A percentile compares a stretch with the other conserved stretches of the same genome.
Evolutionary conservation across 495 filamentous ascomycete genomes (phyloP).

Genomic region (Penicillium atrosanguineum): DNA sequence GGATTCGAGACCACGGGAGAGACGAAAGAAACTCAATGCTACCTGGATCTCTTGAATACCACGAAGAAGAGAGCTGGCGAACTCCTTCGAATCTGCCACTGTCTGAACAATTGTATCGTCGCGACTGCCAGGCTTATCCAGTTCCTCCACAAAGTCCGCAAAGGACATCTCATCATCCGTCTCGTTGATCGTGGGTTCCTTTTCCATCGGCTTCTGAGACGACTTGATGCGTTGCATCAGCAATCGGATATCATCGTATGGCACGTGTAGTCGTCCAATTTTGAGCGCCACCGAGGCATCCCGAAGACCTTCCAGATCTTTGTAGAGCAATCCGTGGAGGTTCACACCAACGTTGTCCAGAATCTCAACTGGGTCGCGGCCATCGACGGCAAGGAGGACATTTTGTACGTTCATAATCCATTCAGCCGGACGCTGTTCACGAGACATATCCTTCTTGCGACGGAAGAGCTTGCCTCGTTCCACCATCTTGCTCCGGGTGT

Average conservation of each 20-base stretch:
- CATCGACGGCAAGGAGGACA: slow-evolving; percentile 82
- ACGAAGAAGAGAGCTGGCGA: slow-evolving; percentile 82
- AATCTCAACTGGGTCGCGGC: slow-evolving; percentile 81
- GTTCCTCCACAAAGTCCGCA: slow-evolving; percentile 73
- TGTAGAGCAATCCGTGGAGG: slow-evolving; percentile 89
- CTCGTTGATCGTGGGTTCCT: slow-evolving; percentile 36
- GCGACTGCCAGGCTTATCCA: slow-evolving; percentile 67
- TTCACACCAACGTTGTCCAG: slow-evolving; percentile 86
- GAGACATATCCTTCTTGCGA: slow-evolving; percentile 68
- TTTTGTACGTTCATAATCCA: slow-evolving; percentile 88
- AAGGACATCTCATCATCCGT: slow-evolving; percentile 60
- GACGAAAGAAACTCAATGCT: slow-evolving; percentile 85
- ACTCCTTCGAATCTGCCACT: slow-evolving; percentile 90
- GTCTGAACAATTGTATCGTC: slow-evolving; percentile 78
- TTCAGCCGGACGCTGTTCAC: slow-evolving; percentile 79
- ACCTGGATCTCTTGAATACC: slow-evolving; percentile 97
- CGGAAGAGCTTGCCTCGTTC: slow-evolving; percentile 89
- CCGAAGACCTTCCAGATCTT: slow-evolving; percentile 78
- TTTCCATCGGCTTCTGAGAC: slow-evolving; percentile 26
- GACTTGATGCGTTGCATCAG: slow-evolving; percentile 54
- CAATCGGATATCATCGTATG: slow-evolving; percentile 78
- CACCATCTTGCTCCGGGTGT: slow-evolving; percentile 87
- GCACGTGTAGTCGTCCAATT: slow-evolving; percentile 83
- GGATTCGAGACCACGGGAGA: slow-evolving; percentile 72
- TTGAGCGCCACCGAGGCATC: slow-evolving; percentile 90